Base-by-base conservation (phyloP, 2,329 filamentous ascomycete genomes). In the Penicillium digitatum region DNA sequence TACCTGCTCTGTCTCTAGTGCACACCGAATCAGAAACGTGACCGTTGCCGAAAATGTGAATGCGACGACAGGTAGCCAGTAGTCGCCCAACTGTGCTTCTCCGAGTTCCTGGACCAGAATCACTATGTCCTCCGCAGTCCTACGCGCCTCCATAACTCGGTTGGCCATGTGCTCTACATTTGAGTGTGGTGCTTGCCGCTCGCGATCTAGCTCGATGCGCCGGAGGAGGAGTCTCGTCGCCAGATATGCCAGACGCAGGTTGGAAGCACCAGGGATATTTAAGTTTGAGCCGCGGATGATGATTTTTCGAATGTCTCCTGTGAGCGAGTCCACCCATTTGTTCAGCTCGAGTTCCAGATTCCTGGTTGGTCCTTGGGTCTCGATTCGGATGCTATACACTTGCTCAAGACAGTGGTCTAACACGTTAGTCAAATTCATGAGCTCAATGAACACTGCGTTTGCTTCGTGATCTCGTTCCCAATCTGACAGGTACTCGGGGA, bases 171-270 rank as follows among this genome's bases (percentile, higher is more conserved):
- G 56, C 16, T 62, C 55, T 8, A 53, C 3, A 26, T 27, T 16
- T 11, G 49, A 26, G 6, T 50, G 57, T 68, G 75, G 56, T 72
- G 37, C 18, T 40, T 42, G 43, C 9, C 38, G 50, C 1, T 52
- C 69, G 1, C 72, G 68, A 47, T 80, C 77, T 1, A 81, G 74
- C 48, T 76, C 72, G 22, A 82, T 76, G 2, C 80, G 73, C 26
- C 77, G 73, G 0, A 78, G 67, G 0, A 83, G 66, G 3, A 83
- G 69, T 34, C 76, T 74, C 6, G 78, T 70, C 0, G 78, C 77
- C 0, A 83, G 62, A 58, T 81, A 82, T 1, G 78, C 73, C 2
- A 83, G 65, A 3, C 80, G 77, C 14, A 83, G 69, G 48, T 82
- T 83, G 6, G 79, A 72, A 0, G 78, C 77, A 0, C 80, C 81